Evolutionary conservation across 192 early-diverging fungal species (phyloP).

Genomic region (Coemansia sp.): DNA sequence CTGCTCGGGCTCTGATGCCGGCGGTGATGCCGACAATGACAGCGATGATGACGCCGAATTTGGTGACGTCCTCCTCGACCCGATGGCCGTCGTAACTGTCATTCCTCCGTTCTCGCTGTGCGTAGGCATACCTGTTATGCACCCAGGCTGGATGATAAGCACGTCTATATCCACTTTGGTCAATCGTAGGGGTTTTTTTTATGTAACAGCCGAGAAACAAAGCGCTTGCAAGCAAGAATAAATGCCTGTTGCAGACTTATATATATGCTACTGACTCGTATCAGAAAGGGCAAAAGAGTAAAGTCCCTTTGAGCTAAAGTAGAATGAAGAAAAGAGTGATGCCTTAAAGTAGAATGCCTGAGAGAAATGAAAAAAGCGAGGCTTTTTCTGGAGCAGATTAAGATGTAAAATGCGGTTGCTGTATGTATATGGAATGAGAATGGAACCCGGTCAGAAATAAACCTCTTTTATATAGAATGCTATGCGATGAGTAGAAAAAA

Average conservation of each 20-base stretch:
- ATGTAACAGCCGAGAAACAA: too few relatives aligned
- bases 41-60: conserved; percentile 7
- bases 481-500: conserved; percentile 17
- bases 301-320: not conserved
- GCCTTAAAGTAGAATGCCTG: too few relatives aligned
- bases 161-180: conserved; percentile 49
- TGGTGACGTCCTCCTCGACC: not conserved
- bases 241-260: too few relatives aligned
- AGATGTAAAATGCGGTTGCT: not conserved
- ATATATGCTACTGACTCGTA: too few relatives aligned
- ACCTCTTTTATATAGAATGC: not conserved
- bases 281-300: too few relatives aligned
- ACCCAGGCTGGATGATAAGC: conserved; percentile 26
- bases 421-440: not conserved
- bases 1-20: conserved; percentile 20
- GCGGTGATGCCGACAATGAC: not conserved
- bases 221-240: too few relatives aligned
- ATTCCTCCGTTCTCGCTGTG: conserved; percentile 37
- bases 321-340: not conserved
- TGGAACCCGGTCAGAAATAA: not conserved
- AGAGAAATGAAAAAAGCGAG: too few relatives aligned
- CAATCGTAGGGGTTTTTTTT: too few relatives aligned
- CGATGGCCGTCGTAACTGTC: conserved; percentile 2
- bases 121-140: conserved; percentile 24
- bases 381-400: too few relatives aligned